These are phyloP conservation scores for Fusarium albosuccineum DNA, from an alignment of 2,329 filamentous ascomycete species.

Conservation along the genomic window DNA sequence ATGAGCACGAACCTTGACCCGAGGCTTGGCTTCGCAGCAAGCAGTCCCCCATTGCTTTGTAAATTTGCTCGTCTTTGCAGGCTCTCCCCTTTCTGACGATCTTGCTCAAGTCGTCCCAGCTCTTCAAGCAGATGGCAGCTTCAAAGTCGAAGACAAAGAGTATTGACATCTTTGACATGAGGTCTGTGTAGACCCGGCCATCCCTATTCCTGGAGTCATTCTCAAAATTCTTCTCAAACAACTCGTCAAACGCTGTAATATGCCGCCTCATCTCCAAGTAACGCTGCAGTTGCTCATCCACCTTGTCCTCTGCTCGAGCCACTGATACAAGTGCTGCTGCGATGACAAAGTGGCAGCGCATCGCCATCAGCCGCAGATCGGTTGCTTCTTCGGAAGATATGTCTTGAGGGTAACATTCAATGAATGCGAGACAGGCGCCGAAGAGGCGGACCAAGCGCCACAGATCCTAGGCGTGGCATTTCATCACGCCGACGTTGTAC, in stretches of 20 bases:
- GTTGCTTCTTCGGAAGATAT: constrained; percentile 55
- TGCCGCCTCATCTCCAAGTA: constrained; percentile 74
- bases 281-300: constrained; percentile 66
- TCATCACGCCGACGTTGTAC: constrained; percentile 80
- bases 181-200: constrained; percentile 62
- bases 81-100: constrained; percentile 67
- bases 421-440: constrained; percentile 64
- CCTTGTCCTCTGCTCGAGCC: constrained; percentile 64
- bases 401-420: constrained; percentile 63
- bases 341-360: constrained; percentile 79
- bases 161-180: constrained; percentile 72
- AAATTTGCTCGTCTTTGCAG: constrained; percentile 61
- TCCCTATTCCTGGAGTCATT: constrained; percentile 56
- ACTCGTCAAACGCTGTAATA: constrained; percentile 69
- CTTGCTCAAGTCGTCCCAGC: constrained; percentile 74
- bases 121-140: constrained; percentile 73
- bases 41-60: constrained; percentile 76
- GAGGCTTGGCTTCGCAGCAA: constrained; percentile 68
- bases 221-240: constrained; percentile 65
- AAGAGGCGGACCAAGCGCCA: constrained; percentile 69
- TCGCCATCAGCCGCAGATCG: constrained; percentile 69
- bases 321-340: constrained; percentile 64
- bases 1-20: constrained; percentile 58
- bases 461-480: constrained; percentile 67
- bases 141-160: constrained; percentile 86